phyloP scores from a whole-genome alignment of 2,329 filamentous ascomycete genomes.

The Hymenoscyphus fraxineus region DNA sequence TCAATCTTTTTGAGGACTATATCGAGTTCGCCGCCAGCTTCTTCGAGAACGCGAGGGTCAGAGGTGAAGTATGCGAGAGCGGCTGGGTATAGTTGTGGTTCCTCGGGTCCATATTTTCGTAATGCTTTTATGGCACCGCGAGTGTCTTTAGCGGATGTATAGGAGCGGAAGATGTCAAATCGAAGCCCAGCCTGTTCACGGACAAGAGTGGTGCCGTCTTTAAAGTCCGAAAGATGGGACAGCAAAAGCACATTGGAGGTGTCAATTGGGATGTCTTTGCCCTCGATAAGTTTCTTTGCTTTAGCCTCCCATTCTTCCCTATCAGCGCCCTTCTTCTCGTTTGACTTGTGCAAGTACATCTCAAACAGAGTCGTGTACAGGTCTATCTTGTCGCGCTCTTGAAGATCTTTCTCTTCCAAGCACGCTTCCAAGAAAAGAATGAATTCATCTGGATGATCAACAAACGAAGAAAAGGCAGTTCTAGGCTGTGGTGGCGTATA shows the following conservation, averaged over 20 bases:
- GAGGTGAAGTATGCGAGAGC: constrained; percentile 93
- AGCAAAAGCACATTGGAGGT: constrained; percentile 91
- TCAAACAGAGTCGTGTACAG: constrained; percentile 95
- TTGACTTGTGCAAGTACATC: constrained; percentile 92
- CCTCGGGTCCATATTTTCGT: constrained; percentile 84
- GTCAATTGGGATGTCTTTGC: constrained; percentile 78
- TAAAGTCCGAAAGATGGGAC: constrained; percentile 87
- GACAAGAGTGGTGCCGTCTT: constrained; percentile 85
- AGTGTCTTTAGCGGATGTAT: constrained; percentile 89
- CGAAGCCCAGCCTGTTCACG: constrained; percentile 88
- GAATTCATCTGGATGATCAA: constrained; percentile 89
- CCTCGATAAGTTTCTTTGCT: constrained; percentile 83
- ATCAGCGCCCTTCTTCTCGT: constrained; percentile 65
- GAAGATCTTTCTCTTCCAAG: constrained; percentile 66
- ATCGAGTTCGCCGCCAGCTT: constrained; percentile 83
- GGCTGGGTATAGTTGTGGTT: constrained; percentile 88
- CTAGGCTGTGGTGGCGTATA: constrained; percentile 81
- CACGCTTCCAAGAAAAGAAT: constrained; percentile 90
- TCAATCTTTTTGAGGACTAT: constrained; percentile 81
- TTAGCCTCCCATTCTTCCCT: constrained; percentile 84
- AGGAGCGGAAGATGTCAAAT: constrained; percentile 95
- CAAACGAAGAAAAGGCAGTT: constrained; percentile 92
- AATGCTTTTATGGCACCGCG: constrained; percentile 84
- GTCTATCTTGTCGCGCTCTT: constrained; percentile 73
- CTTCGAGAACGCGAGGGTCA: constrained; percentile 72